Percentiles rank a stretch among this genome's conserved stretches.
Evolutionary conservation across 1,139 yeast species (phyloP).

Genomic region (Scheffersomyces illinoinensis): DNA sequence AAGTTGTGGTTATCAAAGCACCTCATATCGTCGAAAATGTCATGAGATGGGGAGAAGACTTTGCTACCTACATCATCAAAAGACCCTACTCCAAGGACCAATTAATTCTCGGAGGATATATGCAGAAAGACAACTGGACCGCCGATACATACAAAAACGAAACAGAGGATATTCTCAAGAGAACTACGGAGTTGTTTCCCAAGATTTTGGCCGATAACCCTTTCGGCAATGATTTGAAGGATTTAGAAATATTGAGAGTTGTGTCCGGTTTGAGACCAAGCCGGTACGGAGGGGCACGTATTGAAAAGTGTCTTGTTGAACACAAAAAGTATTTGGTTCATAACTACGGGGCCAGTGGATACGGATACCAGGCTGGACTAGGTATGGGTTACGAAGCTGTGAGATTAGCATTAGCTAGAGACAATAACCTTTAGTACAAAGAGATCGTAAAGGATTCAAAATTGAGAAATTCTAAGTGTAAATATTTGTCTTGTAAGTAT

Average conservation of each 20-base stretch:
- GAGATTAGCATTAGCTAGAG: conserved; percentile 5
- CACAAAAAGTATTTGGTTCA: conserved; percentile 46
- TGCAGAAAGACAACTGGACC: conserved; percentile 59
- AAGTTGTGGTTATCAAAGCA: conserved; percentile 61
- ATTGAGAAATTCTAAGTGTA: no score
- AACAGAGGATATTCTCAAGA: conserved; percentile 55
- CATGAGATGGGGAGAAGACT: conserved; percentile 52
- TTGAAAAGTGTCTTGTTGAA: conserved; percentile 48
- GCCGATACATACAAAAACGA: conserved; percentile 55
- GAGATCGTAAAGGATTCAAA: no score
- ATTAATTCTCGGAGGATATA: conserved; percentile 66
- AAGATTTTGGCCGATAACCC: conserved; percentile 42
- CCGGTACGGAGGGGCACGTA: conserved; percentile 66
- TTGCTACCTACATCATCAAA: conserved; percentile 68
- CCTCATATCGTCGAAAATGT: conserved; percentile 53
- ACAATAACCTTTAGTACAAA: conserved; percentile 4
- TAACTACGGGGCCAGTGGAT: conserved; percentile 77
- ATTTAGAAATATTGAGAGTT: conserved; percentile 52
- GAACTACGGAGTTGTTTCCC: conserved; percentile 59
- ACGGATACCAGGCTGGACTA: conserved; percentile 73
- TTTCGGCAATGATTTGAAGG: conserved; percentile 18
- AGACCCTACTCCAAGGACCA: conserved; percentile 64
- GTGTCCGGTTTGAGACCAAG: conserved; percentile 73
- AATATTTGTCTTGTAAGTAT: background rate
- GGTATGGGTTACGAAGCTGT: conserved; percentile 51